These are phyloP conservation scores for Hortiboletus campestris DNA, from an alignment of 768 basidiomycete genomes.

Conservation along the genomic window DNA sequence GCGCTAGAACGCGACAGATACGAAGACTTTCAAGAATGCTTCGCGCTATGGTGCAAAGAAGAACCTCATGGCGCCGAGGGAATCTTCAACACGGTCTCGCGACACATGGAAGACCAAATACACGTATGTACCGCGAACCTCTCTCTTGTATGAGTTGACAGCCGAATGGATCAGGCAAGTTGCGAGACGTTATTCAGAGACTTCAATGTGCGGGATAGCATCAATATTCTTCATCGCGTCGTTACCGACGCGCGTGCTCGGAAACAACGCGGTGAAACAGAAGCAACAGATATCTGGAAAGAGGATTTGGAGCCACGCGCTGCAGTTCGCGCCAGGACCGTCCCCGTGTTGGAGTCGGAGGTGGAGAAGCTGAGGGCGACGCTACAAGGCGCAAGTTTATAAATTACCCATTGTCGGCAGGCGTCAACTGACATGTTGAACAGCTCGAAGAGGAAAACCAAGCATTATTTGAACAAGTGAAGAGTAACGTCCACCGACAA, in stretches of 20 bases:
- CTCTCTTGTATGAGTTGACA: background rate
- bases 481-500: constrained; percentile 46
- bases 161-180: constrained; percentile 47
- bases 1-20: constrained; percentile 32
- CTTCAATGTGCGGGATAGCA: constrained; percentile 63
- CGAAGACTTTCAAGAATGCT: constrained; percentile 61
- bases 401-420: background rate
- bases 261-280: constrained; percentile 40
- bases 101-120: constrained; percentile 69
- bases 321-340: constrained; percentile 60
- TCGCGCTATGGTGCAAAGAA: constrained; percentile 62
- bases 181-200: constrained; percentile 69
- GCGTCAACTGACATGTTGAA: background rate
- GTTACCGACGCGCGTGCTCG: constrained; percentile 65
- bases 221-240: constrained; percentile 68
- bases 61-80: constrained; percentile 60
- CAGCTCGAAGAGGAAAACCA: constrained; percentile 62
- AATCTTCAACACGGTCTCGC: constrained; percentile 63
- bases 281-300: constrained; percentile 60
- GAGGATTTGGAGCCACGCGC: constrained; percentile 60
- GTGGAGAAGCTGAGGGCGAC: constrained; percentile 38
- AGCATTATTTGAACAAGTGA: constrained; percentile 45
- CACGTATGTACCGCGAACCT: constrained; percentile 21
- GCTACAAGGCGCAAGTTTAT: constrained; percentile 34
- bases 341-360: constrained; percentile 54